phyloP scores from a whole-genome alignment of 1,139 yeast species.

The Pichia sp. region DNA sequence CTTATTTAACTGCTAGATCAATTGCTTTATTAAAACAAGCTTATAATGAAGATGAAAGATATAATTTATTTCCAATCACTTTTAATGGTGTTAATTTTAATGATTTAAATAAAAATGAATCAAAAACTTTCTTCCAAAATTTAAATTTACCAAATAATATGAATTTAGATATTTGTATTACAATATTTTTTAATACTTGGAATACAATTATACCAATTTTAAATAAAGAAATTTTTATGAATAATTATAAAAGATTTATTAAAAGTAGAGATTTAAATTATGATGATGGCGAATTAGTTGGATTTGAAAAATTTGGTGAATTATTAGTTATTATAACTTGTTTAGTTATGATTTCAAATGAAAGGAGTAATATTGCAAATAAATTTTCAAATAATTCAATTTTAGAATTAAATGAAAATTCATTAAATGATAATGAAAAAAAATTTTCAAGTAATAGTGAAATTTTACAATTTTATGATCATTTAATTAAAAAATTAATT shows the following conservation, averaged over 20 bases:
- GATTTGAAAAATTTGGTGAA: constrained; percentile 55
- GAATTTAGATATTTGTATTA: constrained; percentile 51
- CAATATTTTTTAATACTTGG: constrained; percentile 75
- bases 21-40: constrained; percentile 61
- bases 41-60: constrained; percentile 24
- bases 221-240: constrained; percentile 58
- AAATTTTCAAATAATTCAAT: constrained; percentile 1
- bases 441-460: constrained; percentile 23
- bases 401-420: constrained; percentile 10
- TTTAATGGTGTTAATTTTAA: constrained; percentile 32
- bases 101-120: constrained; percentile 34
- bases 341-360: constrained; percentile 45
- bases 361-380: constrained; percentile 26
- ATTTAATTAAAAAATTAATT: constrained; percentile 37
- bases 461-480: constrained; percentile 30
- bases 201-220: constrained; percentile 62
- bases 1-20: constrained; percentile 61
- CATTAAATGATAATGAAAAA: constrained; percentile 27
- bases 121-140: constrained; percentile 39
- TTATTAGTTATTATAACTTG: constrained; percentile 52
- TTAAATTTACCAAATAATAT: constrained; percentile 50
- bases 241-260: constrained; percentile 44
- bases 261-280: constrained; percentile 31
- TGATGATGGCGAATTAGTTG: constrained; percentile 36
- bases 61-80: constrained; percentile 28